Base-by-base conservation (phyloP, 2,329 filamentous ascomycete species). In the Diaporthe batatas region DNA sequence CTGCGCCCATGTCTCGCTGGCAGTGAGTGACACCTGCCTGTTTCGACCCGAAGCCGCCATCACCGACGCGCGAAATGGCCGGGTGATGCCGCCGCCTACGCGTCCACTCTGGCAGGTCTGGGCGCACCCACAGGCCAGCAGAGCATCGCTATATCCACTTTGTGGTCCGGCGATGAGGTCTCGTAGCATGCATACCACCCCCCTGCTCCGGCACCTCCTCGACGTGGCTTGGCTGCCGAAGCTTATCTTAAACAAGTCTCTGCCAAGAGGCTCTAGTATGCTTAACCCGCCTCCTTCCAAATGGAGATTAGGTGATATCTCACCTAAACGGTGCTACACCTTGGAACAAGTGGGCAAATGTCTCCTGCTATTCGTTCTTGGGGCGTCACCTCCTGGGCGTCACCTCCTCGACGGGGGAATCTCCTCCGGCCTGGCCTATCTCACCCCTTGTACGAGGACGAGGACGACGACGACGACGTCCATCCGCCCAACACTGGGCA, bases 171-270 rank as follows among this genome's bases (percentile, higher is more conserved):
- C 55, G 16, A 39, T 10, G 21, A 23, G 39, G 42, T 18, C 11
- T 25, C 21, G 42, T n/a, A 32, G 58, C 23, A 47, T 62, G 58
- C 58, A 47, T 62, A 8, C 58, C 6, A 47, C 39, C 59, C 59
- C 25, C 39, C 59, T 64, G 39, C 25, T n/a, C 6, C 42, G 59
- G 59, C 59, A 64, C 59, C 59, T 64, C 59, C 59, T 64, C 10
- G 39, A 64, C 42, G 16, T 32, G 25, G 59, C 59, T 64, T 64
- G 59, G 59, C 59, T 34, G 8, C 59, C 59, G 59, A 64, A 64
- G 59, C 59, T 64, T 64, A 64, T 64, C 59, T 64, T n/a, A n/a
- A 64, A 64, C n/a, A 64, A 64, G 59, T 21, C 39, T 42, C 44
- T n/a, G 58, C 25, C 59, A 29, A 64, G n/a, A 49, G 39, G 42